phyloP scores from a whole-genome alignment of 768 basidiomycete species.

The Boletus huronensis region DNA sequence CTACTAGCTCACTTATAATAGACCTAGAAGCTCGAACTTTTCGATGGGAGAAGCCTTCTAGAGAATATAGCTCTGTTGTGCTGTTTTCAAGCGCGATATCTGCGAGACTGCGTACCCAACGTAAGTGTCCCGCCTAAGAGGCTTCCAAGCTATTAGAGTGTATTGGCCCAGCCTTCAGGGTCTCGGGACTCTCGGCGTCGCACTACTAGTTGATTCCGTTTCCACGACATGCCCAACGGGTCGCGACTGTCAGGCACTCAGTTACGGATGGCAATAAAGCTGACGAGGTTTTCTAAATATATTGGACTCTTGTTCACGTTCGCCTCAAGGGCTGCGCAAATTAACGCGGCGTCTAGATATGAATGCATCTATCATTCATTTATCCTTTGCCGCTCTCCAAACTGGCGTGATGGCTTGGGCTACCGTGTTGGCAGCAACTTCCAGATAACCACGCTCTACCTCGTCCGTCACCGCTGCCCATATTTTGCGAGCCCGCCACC shows the following conservation, averaged over 20 bases:
- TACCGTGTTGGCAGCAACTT: conserved; percentile 70
- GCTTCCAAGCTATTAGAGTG: background rate
- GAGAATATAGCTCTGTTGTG: background rate
- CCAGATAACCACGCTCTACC: conserved; percentile 53
- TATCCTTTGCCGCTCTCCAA: conserved; percentile 46
- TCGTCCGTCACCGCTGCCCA: conserved; percentile 57
- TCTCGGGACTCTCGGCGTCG: background rate
- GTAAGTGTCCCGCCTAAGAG: background rate
- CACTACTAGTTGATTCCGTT: too few species aligned
- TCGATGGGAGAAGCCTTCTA: background rate
- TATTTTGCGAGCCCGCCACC: conserved; percentile 69
- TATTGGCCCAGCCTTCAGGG: background rate
- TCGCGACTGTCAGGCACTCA: too few species aligned
- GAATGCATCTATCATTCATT: conserved; percentile 8
- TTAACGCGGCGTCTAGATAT: background rate
- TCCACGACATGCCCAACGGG: too few species aligned
- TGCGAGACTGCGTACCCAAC: background rate
- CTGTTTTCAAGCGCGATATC: background rate
- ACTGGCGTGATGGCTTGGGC: conserved; percentile 71
- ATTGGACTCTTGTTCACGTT: too few species aligned
- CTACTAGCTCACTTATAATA: background rate
- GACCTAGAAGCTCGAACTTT: background rate
- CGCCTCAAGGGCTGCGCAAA: background rate
- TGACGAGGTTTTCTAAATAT: too few species aligned
- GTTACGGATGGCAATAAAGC: too few species aligned